Percentiles rank a stretch among this genome's conserved stretches.
These are phyloP conservation scores for Cryphonectria parasitica DNA, from an alignment of 2,329 filamentous ascomycete genomes.

Conservation along the genomic window DNA sequence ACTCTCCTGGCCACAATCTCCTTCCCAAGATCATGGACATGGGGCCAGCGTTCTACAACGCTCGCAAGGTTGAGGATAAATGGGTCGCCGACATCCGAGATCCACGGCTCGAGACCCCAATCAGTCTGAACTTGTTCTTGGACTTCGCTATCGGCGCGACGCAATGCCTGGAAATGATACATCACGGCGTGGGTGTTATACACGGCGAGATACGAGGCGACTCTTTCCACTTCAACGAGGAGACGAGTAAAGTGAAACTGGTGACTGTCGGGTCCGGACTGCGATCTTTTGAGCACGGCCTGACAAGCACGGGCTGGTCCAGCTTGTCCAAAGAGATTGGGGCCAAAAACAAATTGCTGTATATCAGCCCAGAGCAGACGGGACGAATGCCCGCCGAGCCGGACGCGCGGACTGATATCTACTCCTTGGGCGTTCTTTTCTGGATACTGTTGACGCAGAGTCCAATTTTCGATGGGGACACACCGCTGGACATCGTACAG, in stretches of 20 bases:
- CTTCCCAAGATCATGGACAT: slow-evolving; percentile 73
- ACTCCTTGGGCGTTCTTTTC: slow-evolving; percentile 86
- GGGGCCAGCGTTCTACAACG: slow-evolving; percentile 73
- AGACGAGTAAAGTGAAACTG: slow-evolving; percentile 74
- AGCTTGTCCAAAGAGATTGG: slow-evolving; percentile 80
- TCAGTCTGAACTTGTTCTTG: slow-evolving; percentile 77
- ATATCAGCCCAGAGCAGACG: slow-evolving; percentile 93
- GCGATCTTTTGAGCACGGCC: slow-evolving; percentile 86
- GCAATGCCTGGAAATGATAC: slow-evolving; percentile 86
- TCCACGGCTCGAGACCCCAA: slow-evolving; percentile 57
- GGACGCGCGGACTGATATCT: slow-evolving; percentile 90
- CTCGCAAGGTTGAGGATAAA: slow-evolving; percentile 55
- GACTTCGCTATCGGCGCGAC: slow-evolving; percentile 90
- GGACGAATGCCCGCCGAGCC: slow-evolving; percentile 91
- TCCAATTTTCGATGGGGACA: slow-evolving; percentile 77
- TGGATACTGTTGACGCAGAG: slow-evolving; percentile 83
- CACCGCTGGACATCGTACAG: slow-evolving; percentile 88
- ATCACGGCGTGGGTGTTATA: slow-evolving; percentile 83
- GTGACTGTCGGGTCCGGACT: slow-evolving; percentile 86
- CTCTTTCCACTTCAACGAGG: slow-evolving; percentile 82
- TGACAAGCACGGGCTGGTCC: slow-evolving; percentile 86
- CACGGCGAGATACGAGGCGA: slow-evolving; percentile 92
- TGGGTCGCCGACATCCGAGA: slow-evolving; percentile 51
- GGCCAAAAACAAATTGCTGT: slow-evolving; percentile 86
- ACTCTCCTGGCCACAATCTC: slow-evolving; percentile 75